phyloP scores from a whole-genome alignment of 257 asterid genomes.

The Parsonsia alboflavescens region DNA sequence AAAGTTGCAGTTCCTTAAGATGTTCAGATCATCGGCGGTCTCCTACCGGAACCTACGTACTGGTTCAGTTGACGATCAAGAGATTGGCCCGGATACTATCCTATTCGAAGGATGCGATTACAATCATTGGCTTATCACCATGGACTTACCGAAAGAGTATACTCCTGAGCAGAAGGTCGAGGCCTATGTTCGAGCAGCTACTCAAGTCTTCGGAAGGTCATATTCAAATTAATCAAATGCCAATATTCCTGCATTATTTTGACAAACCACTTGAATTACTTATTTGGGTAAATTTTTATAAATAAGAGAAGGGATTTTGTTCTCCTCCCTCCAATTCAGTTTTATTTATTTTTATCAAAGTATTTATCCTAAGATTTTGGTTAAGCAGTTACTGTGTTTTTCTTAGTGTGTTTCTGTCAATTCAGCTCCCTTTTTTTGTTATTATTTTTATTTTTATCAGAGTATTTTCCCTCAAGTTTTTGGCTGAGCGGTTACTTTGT shows the following conservation, averaged over 20 bases:
- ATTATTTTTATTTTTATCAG: background rate
- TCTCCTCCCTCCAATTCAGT: background rate
- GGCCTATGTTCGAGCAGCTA: conserved; percentile 63
- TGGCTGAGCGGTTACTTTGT: background rate
- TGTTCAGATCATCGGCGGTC: conserved; percentile 37
- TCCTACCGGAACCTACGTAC: conserved; percentile 32
- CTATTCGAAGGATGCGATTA: conserved; percentile 98
- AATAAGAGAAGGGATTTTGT: background rate
- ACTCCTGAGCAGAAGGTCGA: conserved; percentile 70
- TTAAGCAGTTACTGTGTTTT: background rate
- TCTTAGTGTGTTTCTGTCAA: too few relatives aligned
- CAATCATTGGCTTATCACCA: conserved; percentile 87
- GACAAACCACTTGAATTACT: background rate
- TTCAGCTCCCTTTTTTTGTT: too few relatives aligned
- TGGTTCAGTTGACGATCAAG: conserved; percentile 48
- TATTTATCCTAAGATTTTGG: background rate
- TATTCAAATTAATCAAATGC: background rate
- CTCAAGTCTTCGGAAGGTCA: conserved; percentile 87
- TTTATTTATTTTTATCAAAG: background rate
- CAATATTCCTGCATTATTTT: background rate
- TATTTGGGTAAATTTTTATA: background rate
- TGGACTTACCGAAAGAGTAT: conserved; percentile 65
- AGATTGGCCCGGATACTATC: conserved; percentile 66
- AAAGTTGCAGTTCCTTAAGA: conserved; percentile 19
- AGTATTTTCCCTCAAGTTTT: background rate